Conservation (phyloP, 164 flowering plant species). For the Dillenia suffruticosa region DNA sequence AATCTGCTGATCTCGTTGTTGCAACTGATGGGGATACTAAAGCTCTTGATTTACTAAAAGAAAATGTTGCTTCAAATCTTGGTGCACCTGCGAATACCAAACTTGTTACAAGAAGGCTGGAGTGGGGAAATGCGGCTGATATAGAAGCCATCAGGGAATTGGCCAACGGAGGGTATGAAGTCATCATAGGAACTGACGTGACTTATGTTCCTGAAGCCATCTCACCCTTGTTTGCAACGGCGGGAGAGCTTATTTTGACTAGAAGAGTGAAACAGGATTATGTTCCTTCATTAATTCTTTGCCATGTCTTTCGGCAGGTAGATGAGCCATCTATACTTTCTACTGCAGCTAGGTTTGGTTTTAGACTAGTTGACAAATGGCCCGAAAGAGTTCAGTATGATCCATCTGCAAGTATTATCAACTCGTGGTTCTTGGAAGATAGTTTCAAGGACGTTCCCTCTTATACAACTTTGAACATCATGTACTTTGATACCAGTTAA, state of each 20-base stretch:
- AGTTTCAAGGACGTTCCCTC: slow-evolving; percentile 16
- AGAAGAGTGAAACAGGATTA: slow-evolving; percentile 1
- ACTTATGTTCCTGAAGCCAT: slow-evolving; percentile 75
- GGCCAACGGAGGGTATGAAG: slow-evolving; percentile 52
- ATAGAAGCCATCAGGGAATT: slow-evolving; percentile 46
- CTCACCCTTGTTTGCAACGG: slow-evolving; percentile 70
- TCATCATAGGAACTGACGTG: slow-evolving; percentile 88
- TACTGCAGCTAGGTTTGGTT: slow-evolving; percentile 64
- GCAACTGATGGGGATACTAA: slow-evolving; percentile 80
- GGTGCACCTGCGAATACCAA: slow-evolving; percentile 20
- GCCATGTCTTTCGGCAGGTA: slow-evolving; percentile 78
- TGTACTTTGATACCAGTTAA: slow-evolving; percentile 47
- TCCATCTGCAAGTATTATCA: slow-evolving; percentile 30
- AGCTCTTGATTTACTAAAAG: slow-evolving; percentile 56
- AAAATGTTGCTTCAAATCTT: slow-evolving; percentile 62
- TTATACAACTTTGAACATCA: slow-evolving; percentile 55
- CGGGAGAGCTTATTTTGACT: slow-evolving; percentile 51
- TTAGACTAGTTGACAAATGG: slow-evolving; percentile 71
- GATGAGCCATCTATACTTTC: slow-evolving; percentile 83
- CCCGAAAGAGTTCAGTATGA: slow-evolving; percentile 17
- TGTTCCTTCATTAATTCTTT: slow-evolving; percentile 63
- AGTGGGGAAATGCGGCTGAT: slow-evolving; percentile 76
- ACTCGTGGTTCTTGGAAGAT: slow-evolving; percentile 51
- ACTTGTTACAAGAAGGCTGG: slow-evolving; percentile 44
- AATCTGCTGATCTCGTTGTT: slow-evolving; percentile 63